phyloP scores from a whole-genome alignment of 345 rosid genomes.

The Salix dunnii region DNA sequence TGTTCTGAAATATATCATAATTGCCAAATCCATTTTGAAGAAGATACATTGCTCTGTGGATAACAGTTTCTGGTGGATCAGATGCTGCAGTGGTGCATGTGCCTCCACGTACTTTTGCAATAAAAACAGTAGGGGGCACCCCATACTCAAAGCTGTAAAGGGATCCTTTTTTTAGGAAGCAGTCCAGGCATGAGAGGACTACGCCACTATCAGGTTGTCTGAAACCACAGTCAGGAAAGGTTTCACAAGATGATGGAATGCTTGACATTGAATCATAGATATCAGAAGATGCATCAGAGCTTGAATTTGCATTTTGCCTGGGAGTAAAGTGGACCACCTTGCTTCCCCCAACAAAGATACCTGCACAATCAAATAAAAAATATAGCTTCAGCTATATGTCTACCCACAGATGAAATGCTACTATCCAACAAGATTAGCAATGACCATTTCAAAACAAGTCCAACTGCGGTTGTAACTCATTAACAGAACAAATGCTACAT shows the following conservation, averaged over 20 bases:
- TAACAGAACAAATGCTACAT: background rate
- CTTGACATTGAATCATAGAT: slow-evolving; percentile 34
- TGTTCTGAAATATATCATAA: slow-evolving; percentile 75
- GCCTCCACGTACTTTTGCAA: slow-evolving; percentile 78
- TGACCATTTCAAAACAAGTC: background rate
- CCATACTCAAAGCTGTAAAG: slow-evolving; percentile 76
- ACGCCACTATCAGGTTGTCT: slow-evolving; percentile 75
- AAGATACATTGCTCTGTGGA: slow-evolving; percentile 91
- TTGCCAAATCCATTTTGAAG: slow-evolving; percentile 96
- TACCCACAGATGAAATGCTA: background rate
- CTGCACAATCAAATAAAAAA: slow-evolving; percentile 30
- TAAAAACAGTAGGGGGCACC: slow-evolving; percentile 62
- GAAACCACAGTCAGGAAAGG: slow-evolving; percentile 89
- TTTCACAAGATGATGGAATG: slow-evolving; percentile 52
- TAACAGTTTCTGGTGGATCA: slow-evolving; percentile 56
- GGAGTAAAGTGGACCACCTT: slow-evolving; percentile 97
- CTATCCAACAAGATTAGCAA: background rate
- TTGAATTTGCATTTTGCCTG: slow-evolving; percentile 40
- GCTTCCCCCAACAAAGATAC: slow-evolving; percentile 95
- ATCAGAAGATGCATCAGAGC: slow-evolving; percentile 37
- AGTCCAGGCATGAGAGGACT: slow-evolving; percentile 82
- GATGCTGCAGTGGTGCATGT: slow-evolving; percentile 83
- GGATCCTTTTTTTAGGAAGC: slow-evolving; percentile 75
- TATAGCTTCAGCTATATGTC: background rate
- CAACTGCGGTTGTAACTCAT: background rate